Percentiles rank a stretch among this genome's conserved stretches.
Evolutionary conservation across 257 asterid genomes (phyloP).

Genomic region (Gardenia jasminoides): DNA sequence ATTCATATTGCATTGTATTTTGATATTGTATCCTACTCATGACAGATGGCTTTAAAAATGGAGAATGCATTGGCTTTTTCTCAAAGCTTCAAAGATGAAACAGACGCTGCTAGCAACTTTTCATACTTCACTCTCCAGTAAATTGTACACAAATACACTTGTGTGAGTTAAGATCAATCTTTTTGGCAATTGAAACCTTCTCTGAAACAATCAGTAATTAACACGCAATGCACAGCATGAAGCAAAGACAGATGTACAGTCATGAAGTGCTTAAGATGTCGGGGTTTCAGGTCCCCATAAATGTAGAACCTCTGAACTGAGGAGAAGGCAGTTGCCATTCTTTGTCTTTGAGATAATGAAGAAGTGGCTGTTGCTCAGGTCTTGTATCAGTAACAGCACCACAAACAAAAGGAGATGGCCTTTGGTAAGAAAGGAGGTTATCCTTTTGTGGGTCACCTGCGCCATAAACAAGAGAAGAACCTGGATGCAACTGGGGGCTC

Average conservation of each 20-base stretch:
- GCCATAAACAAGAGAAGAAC: constrained; percentile 38
- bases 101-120: background rate
- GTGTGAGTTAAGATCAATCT: background rate
- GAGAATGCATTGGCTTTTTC: background rate
- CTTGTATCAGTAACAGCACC: constrained; percentile 48
- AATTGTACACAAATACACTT: background rate
- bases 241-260: background rate
- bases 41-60: background rate
- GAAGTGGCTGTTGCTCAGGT: constrained; percentile 53
- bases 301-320: constrained; percentile 56
- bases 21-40: background rate
- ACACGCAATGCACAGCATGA: constrained; percentile 4
- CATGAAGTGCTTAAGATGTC: background rate
- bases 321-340: constrained; percentile 60
- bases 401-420: constrained; percentile 49
- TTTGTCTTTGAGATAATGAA: constrained; percentile 71
- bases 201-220: background rate
- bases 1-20: background rate
- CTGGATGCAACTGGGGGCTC: constrained; percentile 39
- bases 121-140: background rate
- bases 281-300: constrained; percentile 48
- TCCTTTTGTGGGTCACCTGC: constrained; percentile 42
- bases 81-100: background rate
- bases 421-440: constrained; percentile 48
- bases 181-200: background rate